Conservation (phyloP, 805 yeast genomes). For the Starmerella apicola region DNA sequence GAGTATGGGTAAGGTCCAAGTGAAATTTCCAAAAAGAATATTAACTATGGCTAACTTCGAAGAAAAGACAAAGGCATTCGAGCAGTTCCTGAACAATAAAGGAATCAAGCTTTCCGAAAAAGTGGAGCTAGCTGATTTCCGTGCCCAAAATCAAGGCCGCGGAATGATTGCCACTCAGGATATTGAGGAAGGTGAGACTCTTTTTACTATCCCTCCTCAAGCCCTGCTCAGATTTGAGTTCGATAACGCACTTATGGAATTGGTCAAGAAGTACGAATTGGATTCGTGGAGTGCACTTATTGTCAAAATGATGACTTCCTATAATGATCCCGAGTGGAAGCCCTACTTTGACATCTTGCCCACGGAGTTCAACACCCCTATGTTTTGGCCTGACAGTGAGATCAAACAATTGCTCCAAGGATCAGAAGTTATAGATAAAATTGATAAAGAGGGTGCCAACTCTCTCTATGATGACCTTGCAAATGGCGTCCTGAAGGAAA, state of each 20-base stretch:
- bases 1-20: too few relatives aligned
- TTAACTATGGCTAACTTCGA: slow-evolving; percentile 17
- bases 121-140: slow-evolving; percentile 47
- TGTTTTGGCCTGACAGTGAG: slow-evolving; percentile 68
- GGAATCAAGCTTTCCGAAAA: slow-evolving; percentile 43
- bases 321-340: slow-evolving; percentile 47
- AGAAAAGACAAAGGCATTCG: slow-evolving; percentile 32
- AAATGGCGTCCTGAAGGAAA: slow-evolving; percentile 30
- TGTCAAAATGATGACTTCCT: slow-evolving; percentile 52
- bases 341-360: slow-evolving; percentile 69
- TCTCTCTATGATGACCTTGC: slow-evolving; percentile 41
- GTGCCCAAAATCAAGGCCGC: slow-evolving; percentile 56
- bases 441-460: slow-evolving; percentile 59
- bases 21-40: background rate
- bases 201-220: slow-evolving; percentile 58
- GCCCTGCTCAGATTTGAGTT: slow-evolving; percentile 49
- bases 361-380: slow-evolving; percentile 45
- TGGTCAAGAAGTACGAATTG: slow-evolving; percentile 26
- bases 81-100: slow-evolving; percentile 34
- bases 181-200: slow-evolving; percentile 46
- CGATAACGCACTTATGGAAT: slow-evolving; percentile 18
- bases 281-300: slow-evolving; percentile 72
- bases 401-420: slow-evolving; percentile 44
- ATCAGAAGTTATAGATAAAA: slow-evolving; percentile 52
- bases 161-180: slow-evolving; percentile 56